Percentiles rank a stretch among this genome's conserved stretches.
Conservation (phyloP, 768 basidiomycete genomes). For the Leccinum subtestaceum region DNA sequence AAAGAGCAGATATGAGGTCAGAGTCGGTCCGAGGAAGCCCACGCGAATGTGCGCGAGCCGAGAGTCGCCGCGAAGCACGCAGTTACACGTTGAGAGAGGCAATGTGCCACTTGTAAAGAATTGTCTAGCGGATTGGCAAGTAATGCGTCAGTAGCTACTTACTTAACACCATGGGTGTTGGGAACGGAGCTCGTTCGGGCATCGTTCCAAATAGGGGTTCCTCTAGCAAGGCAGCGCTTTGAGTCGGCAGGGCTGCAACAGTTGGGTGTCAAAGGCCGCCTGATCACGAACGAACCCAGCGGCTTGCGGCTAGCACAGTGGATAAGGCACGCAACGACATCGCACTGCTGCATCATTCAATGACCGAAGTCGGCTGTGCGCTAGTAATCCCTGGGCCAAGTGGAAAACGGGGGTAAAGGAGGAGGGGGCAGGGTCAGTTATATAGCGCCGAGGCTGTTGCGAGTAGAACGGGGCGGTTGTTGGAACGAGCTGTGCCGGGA, state of each 20-base stretch:
- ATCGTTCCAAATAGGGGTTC: not conserved
- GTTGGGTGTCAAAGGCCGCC: not conserved
- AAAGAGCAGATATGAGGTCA: not conserved
- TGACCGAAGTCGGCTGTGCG: not conserved
- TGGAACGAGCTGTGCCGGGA: not conserved
- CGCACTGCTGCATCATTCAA: not conserved
- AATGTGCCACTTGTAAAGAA: not conserved
- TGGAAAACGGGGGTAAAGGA: not conserved
- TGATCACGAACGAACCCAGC: not conserved
- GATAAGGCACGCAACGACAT: not conserved
- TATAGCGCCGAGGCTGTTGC: not conserved
- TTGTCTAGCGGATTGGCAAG: not conserved
- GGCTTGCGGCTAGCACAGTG: not conserved
- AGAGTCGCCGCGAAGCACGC: not conserved
- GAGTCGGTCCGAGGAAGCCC: not conserved
- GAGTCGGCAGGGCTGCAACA: not conserved
- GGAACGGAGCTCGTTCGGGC: not conserved
- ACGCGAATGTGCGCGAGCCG: conserved; percentile 1
- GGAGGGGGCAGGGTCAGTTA: not conserved
- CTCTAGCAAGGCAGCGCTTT: not conserved
- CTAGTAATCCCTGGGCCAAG: not conserved
- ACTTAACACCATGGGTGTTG: not conserved
- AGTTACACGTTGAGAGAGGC: not conserved
- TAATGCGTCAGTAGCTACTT: not conserved
- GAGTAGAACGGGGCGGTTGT: not conserved